Evolutionary conservation across 148 eudicot genomes (phyloP).

Genomic region (Nepenthes gracilis): DNA sequence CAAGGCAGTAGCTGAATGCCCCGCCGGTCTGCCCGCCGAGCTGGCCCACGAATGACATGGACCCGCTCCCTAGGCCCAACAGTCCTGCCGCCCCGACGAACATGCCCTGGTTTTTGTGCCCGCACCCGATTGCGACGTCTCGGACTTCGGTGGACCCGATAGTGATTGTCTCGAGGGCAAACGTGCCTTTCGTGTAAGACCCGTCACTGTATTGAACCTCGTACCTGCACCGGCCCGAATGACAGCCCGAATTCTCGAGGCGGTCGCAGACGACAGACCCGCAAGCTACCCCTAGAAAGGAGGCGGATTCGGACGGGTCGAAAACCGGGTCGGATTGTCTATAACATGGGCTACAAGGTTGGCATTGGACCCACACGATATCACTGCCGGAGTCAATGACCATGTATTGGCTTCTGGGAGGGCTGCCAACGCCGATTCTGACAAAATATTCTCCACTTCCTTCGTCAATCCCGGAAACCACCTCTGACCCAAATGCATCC

Average conservation of each 20-base stretch:
- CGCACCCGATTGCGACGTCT: constrained; percentile 83
- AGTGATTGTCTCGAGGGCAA: constrained; percentile 73
- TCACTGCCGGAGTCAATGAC: constrained; percentile 87
- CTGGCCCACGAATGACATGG: constrained; percentile 82
- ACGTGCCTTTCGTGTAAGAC: constrained; percentile 72
- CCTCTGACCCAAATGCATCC: constrained; percentile 54
- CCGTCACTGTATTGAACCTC: constrained; percentile 77
- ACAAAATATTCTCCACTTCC: constrained; percentile 94
- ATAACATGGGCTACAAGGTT: constrained; percentile 72
- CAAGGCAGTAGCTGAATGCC: constrained; percentile 67
- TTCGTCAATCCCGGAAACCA: constrained; percentile 81
- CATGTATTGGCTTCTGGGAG: constrained; percentile 60
- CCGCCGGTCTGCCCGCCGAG: constrained; percentile 79
- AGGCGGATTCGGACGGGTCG: constrained; percentile 62
- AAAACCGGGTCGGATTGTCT: constrained; percentile 83
- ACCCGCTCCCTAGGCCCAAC: constrained; percentile 74
- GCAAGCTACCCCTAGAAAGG: constrained; percentile 56
- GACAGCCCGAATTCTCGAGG: constrained; percentile 45
- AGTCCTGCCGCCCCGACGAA: constrained; percentile 85
- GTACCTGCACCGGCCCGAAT: constrained; percentile 53
- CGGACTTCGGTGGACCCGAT: constrained; percentile 36
- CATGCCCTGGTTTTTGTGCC: constrained; percentile 79
- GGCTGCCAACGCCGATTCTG: constrained; percentile 79
- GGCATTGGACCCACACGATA: constrained; percentile 89
- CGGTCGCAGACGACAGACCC: constrained; percentile 45